Evolutionary conservation across 2,329 filamentous ascomycete genomes (phyloP), one percentile per base, ranked within the genome.

Genomic region (Calonectria pseudoreteaudii): DNA sequence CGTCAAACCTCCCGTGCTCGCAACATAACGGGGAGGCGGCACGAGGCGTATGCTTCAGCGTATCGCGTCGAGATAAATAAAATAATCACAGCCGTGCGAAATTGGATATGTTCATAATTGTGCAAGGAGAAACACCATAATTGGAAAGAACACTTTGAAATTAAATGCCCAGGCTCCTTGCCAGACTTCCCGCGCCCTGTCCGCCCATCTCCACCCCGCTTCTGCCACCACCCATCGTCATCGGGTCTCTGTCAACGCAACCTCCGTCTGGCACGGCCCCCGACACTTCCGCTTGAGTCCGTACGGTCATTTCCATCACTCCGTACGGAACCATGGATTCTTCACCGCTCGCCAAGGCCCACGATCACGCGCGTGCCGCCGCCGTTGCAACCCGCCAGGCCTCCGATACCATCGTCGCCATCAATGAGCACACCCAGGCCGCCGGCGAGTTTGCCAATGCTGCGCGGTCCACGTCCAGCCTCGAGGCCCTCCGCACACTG

Each of bases 361-460:
- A 98, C 85, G 93, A 96, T 79, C 95, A 98, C 86, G 96, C 95
- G 66, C 92, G 93, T 80, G 96, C 94, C 81, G 96, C 94, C 81
- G 96, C 96, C 53, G 93, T 94, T 30, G 89, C 93, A 30, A 95
- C 96, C 70, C 93, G 89, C 30, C 92, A 95, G 81, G 92, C 94
- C 58, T 89, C 88, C 70, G 92, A 97, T 82, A 94, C 94, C 70
- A 93, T 93, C 9, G 92, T 94, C 62, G 96, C 96, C 75, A 94
- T 95, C 81, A 94, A 94, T 81, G 94, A 98, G 84, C 96, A 98
- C 85, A 93, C 96, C 68, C 89, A 94, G 71, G 97, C 97, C 47
- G 96, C 97, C 2, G 93, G 93, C 76, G 95, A 98, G 83, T 98
- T 98, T 83, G 93, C 95, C 74, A 93, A 93, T 74, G 96, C 95